Evolutionary conservation across 768 basidiomycete species (phyloP), one percentile per base, ranked within the genome.

Genomic region (Pisolithus tinctorius): DNA sequence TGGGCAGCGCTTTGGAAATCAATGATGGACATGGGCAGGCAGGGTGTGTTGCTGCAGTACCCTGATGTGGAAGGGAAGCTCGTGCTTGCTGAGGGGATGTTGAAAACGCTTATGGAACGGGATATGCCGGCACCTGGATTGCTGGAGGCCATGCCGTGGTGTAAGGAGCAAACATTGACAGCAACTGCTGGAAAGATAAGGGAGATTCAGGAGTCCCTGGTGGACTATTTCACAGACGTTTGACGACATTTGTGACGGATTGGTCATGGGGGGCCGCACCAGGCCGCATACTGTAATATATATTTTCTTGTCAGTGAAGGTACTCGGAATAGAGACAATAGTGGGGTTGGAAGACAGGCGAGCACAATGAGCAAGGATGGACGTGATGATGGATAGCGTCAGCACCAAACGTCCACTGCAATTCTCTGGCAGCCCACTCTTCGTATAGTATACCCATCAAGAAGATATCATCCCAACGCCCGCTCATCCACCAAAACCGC

Each of bases 1-100:
- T 80, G 77, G 69, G 66, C 60, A 11, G 63, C 63, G 31, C 61
- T 78, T 34, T 81, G 79, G 79, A 71, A 69, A 55, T 61, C 63
- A 25, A 69, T 73, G 23, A 56, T 74, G 37, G 73, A 73, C 38
- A 68, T 65, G 60, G 65, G 65, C 39, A 65, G 60, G 52, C 67
- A 73, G 29, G 66, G 72, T 23, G 53, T 74, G 25, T 74, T 68
- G 23, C 54, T 77, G 42, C 72, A 71, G 55, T 65, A 69, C 36
- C 71, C 71, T 51, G 79, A 80, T 56, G 63, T 79, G 40, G 51
- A 76, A 29, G 73, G 72, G 25, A 71, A 69, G 61, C 56, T 75
- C 55, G 73, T 72, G 71, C 64, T 79, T 40, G 74, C 74, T 13
- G 76, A 77, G 57, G 72, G 74, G 58, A 66, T 69, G 20, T 60